Base-by-base conservation (phyloP, 306 rosid species). In the Acmispon strigosus region DNA sequence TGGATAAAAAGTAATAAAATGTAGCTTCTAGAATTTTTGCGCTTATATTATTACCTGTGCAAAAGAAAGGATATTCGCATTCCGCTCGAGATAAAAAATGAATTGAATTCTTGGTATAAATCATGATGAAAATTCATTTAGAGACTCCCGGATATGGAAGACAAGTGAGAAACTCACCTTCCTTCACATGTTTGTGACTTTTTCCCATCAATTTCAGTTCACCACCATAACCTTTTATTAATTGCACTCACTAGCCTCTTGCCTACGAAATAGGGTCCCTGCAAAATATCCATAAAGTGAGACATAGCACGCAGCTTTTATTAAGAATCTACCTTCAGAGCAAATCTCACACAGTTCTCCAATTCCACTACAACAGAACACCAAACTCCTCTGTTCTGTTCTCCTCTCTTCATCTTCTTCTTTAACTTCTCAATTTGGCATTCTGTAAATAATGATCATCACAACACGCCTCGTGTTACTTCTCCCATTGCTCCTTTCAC, bases 191-290 rank as follows among this genome's bases (percentile, higher is more conserved):
- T 69, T 39, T 12, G 11, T 16, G 2, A 36, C 66, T 62, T 41
- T 39, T 73, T 47, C 53, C 41, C 34, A 39, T 20, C 62, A 71
- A 66, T 59, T 72, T 72, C 29, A 60, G 71, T 44, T 70, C 72
- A 81, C 57, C 75, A n/a, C 44, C 66, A 6, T 34, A 55, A 39
- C 80, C 12, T 67, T 29, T 74, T 39, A 20, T 78, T 70, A 63
- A 78, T 57, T 82, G 78, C 78, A 43, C 8, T 82, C 72, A 78
- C 78, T 62, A 43, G 55, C 72, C 63, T 36, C 80, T 74, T 74
- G 75, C 82, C 75, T 34, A 68, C 17, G 76, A 66, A 49, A 47
- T 43, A 51, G 60, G n/a, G 41, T 27, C 61, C 41, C 9, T 8
- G 41, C 64, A 49, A 5, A 32, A 32, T 69, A 34, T 54, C 39